Evolutionary conservation across 106 monocot genomes (phyloP).

Genomic region (Dendrobium nobile): DNA sequence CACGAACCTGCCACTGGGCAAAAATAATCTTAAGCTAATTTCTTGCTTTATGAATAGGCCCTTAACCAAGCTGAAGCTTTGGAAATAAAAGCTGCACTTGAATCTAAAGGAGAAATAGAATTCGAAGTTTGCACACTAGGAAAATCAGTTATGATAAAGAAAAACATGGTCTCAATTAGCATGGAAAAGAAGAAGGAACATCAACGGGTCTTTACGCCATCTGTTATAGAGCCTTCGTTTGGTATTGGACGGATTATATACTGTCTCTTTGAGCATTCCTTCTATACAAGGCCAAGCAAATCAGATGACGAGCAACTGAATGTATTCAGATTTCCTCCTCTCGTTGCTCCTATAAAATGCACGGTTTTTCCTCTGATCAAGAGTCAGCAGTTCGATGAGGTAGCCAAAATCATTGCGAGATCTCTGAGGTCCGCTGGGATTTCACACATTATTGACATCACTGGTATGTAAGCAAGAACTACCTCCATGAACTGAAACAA

Average conservation of each 20-base stretch:
- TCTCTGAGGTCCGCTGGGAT: conserved; percentile 67
- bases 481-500: neutral
- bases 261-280: conserved; percentile 87
- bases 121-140: conserved; percentile 79
- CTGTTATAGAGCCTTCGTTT: conserved; percentile 97
- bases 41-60: conserved; percentile 26
- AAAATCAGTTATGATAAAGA: conserved; percentile 64
- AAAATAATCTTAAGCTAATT: neutral
- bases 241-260: conserved; percentile 97
- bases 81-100: conserved; percentile 67
- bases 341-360: conserved; percentile 91
- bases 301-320: conserved; percentile 81
- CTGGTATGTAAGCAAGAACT: conserved; percentile 48
- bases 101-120: conserved; percentile 77
- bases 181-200: conserved; percentile 91
- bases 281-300: conserved; percentile 75
- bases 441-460: conserved; percentile 84
- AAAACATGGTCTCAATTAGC: conserved; percentile 84
- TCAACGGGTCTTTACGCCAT: conserved; percentile 88
- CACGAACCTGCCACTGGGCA: neutral
- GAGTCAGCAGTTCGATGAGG: conserved; percentile 59
- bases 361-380: conserved; percentile 97
- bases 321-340: conserved; percentile 76
- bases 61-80: conserved; percentile 75
- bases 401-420: conserved; percentile 69